phyloP scores from a whole-genome alignment of 768 basidiomycete genomes.

The Tephrocybe sp. region DNA sequence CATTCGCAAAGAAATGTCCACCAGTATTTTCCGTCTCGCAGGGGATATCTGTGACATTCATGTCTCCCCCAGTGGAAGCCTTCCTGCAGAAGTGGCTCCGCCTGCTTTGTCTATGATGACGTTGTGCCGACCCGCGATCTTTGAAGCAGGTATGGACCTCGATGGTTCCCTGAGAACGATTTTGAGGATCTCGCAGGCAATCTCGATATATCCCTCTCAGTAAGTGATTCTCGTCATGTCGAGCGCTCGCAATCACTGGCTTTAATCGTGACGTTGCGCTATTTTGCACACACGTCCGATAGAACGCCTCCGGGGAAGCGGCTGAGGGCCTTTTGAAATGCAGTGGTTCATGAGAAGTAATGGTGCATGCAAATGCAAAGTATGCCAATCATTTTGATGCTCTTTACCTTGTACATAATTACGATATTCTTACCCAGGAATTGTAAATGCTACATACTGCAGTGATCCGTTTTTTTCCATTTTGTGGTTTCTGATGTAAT shows the following conservation, averaged over 20 bases:
- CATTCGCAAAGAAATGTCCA: conserved; percentile 51
- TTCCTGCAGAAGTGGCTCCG: conserved; percentile 43
- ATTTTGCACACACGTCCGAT: conserved; percentile 32
- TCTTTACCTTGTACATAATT: too few species aligned
- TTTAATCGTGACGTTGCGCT: too few species aligned
- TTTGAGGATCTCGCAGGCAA: conserved; percentile 34
- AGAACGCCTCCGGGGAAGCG: conserved; percentile 46
- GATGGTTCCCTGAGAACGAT: conserved; percentile 33
- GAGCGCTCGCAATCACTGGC: too few species aligned
- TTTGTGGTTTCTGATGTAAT: too few species aligned
- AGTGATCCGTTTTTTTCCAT: too few species aligned
- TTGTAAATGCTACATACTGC: too few species aligned
- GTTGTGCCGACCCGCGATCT: conserved; percentile 49
- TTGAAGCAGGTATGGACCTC: conserved; percentile 42
- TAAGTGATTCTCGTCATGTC: conserved; percentile 16
- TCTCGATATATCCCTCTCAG: conserved; percentile 36
- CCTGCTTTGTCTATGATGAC: conserved; percentile 54
- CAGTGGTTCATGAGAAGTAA: conserved; percentile 45
- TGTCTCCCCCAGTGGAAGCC: conserved; percentile 44
- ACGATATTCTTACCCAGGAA: too few species aligned
- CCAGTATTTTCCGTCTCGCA: conserved; percentile 21
- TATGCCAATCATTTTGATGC: too few species aligned
- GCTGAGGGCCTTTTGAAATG: conserved; percentile 58
- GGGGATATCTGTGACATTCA: background rate
- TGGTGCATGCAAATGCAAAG: too few species aligned